Base-by-base conservation (phyloP, 2,329 filamentous ascomycete species). In the Oidium heveae region DNA sequence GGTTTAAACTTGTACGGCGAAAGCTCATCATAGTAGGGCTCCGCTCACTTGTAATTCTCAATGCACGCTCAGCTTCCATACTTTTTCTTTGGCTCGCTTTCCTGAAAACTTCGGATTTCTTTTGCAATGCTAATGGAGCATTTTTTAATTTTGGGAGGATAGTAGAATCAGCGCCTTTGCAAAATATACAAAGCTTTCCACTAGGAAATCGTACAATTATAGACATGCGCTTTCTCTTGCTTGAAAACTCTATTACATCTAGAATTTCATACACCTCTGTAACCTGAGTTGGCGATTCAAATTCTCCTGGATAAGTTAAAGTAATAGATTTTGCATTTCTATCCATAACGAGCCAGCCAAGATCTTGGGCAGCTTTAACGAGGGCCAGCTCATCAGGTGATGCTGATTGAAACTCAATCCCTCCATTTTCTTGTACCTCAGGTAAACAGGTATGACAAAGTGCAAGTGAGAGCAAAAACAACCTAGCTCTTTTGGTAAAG, bases 391-490 rank as follows among this genome's bases (percentile, higher is more conserved):
- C 88, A 64, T 95, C 88, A 0, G 88, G 88, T 0, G 87, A 94
- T 0, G 87, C 83, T 16, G 88, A 85, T 67, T 94, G 88, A 62
- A 85, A 95, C 8, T 81, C 76, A n/a, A 84, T 74, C 39, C 77
- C 70, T 4, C 82, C 86, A 61, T 82, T 73, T 28, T 78, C 77
- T 47, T 80, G 71, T 8, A 70, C 68, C 64, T 96, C 88, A 0
- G 89, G 88, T 24, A 94, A 71, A 64, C 87, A 94, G 0, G 87
- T 94, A 64, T 96, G 88, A 60, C 89, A 95, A 1, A 96, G 70
- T 0, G 88, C 86, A 62, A 95, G 75, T 0, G 82, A 83, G 3
- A 96, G 71, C 4, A 96, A 75, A 60, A 93, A 91, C 63, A 93
- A 79, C 57, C 81, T 82, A 0, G 82, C 84, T 63, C 85, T 87